Conservation (phyloP, 306 rosid species). For the Castanospermum australe region DNA sequence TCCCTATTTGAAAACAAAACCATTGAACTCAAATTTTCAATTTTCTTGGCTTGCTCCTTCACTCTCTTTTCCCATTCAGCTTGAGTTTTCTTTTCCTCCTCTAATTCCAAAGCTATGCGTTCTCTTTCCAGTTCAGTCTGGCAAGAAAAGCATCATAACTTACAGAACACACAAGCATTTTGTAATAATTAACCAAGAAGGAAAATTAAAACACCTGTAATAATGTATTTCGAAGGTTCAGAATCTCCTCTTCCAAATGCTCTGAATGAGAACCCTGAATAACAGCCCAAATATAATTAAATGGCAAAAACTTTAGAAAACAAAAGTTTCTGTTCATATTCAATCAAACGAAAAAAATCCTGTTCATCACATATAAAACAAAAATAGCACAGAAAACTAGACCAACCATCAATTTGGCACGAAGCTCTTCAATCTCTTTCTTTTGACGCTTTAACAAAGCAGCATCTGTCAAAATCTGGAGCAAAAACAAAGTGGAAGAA, state of each 20-base stretch:
- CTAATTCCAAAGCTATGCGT: constrained; percentile 94
- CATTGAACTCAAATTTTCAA: constrained; percentile 89
- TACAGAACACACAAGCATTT: constrained; percentile 26
- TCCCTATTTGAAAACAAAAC: constrained; percentile 88
- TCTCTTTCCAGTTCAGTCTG: constrained; percentile 95
- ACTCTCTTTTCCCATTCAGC: constrained; percentile 90
- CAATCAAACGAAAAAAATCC: background rate
- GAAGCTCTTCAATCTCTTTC: constrained; percentile 93
- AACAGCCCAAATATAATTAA: constrained; percentile 12
- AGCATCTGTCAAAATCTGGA: constrained; percentile 96
- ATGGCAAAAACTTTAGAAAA: constrained; percentile 5
- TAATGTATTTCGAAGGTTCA: constrained; percentile 84
- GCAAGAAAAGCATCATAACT: constrained; percentile 20
- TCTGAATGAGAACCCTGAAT: constrained; percentile 94
- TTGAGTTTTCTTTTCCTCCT: constrained; percentile 89
- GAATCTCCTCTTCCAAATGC: constrained; percentile 78
- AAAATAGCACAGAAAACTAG: constrained; percentile 13
- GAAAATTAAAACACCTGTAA: constrained; percentile 57
- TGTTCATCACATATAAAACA: background rate
- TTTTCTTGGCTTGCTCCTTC: constrained; percentile 86
- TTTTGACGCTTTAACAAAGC: constrained; percentile 95
- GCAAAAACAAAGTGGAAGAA: constrained; percentile 15
- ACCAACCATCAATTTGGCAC: constrained; percentile 83
- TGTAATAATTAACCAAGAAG: constrained; percentile 21
- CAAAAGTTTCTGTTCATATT: background rate